Evolutionary conservation across 208 protist species (phyloP).

Genomic region (Wallacemonas collosoma): DNA sequence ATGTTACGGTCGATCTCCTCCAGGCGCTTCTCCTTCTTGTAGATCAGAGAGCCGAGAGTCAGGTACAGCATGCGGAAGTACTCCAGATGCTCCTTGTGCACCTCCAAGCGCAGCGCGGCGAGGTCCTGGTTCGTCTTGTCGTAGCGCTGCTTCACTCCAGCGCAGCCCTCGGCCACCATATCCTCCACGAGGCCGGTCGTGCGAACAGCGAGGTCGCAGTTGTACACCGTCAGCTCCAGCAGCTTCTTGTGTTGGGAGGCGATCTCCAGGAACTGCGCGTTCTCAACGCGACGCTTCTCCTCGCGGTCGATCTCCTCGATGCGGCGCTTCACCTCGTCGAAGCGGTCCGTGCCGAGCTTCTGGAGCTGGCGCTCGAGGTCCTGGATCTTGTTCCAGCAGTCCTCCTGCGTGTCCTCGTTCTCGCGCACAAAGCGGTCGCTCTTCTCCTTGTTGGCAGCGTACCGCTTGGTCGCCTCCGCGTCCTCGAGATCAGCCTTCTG

Average conservation of each 20-base stretch:
- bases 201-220: slow-evolving; percentile 60
- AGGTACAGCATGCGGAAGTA: slow-evolving; percentile 73
- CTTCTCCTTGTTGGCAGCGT: slow-evolving; percentile 62
- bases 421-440: slow-evolving; percentile 53
- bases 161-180: slow-evolving; percentile 72
- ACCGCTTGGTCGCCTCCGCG: slow-evolving; percentile 67
- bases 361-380: slow-evolving; percentile 68
- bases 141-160: slow-evolving; percentile 66
- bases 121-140: slow-evolving; percentile 65
- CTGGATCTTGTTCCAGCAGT: slow-evolving; percentile 72
- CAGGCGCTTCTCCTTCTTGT: slow-evolving; percentile 53
- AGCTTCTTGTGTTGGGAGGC: slow-evolving; percentile 75
- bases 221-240: slow-evolving; percentile 73
- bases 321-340: slow-evolving; percentile 77
- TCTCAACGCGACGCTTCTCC: slow-evolving; percentile 81
- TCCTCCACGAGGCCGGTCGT: slow-evolving; percentile 67
- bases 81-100: slow-evolving; percentile 72
- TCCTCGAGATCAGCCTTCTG: slow-evolving; percentile 74
- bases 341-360: slow-evolving; percentile 69
- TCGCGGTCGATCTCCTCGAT: slow-evolving; percentile 84
- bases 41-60: slow-evolving; percentile 72
- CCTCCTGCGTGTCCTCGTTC: slow-evolving; percentile 69
- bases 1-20: slow-evolving; percentile 57
- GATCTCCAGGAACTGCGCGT: slow-evolving; percentile 85
- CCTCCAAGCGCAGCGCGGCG: slow-evolving; percentile 52